These are phyloP conservation scores for Byssochlamys sp. DNA, from an alignment of 2,329 filamentous ascomycete genomes.

Conservation along the genomic window DNA sequence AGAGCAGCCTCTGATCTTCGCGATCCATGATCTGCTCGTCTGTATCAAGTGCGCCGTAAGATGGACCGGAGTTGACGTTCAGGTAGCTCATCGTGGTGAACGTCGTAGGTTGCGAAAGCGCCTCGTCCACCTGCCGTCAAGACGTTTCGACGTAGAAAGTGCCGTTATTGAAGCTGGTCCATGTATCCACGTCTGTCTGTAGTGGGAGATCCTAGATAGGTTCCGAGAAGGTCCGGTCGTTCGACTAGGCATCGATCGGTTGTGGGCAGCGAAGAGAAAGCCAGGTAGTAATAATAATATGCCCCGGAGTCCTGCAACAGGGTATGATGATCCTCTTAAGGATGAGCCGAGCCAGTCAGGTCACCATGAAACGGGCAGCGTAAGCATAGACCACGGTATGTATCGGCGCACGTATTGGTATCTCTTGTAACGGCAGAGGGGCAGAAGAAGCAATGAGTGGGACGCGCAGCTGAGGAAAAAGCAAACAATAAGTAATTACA, in stretches of 20 bases:
- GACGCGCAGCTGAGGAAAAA: background rate
- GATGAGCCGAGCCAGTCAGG: constrained; percentile 21
- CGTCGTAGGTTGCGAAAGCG: background rate
- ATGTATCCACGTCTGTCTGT: background rate
- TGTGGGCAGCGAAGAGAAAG: background rate
- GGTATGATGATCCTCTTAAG: background rate
- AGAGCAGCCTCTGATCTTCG: constrained; percentile 25
- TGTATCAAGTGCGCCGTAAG: constrained; percentile 26
- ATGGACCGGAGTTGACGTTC: constrained; percentile 20
- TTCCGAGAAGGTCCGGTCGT: background rate
- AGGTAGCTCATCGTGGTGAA: constrained; percentile 22
- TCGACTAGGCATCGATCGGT: background rate
- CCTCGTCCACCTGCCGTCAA: background rate
- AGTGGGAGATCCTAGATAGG: background rate
- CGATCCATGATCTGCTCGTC: constrained; percentile 16
- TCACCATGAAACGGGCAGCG: constrained; percentile 7
- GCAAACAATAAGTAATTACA: background rate
- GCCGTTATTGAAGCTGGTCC: background rate
- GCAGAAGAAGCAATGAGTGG: background rate
- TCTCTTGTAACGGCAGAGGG: background rate
- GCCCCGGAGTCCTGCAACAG: background rate
- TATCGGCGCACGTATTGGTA: background rate
- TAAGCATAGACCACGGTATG: background rate
- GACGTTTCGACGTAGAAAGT: background rate
- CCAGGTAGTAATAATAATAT: background rate